Evolutionary conservation across 768 basidiomycete species (phyloP).

Genomic region (Pisolithus microcarpus): DNA sequence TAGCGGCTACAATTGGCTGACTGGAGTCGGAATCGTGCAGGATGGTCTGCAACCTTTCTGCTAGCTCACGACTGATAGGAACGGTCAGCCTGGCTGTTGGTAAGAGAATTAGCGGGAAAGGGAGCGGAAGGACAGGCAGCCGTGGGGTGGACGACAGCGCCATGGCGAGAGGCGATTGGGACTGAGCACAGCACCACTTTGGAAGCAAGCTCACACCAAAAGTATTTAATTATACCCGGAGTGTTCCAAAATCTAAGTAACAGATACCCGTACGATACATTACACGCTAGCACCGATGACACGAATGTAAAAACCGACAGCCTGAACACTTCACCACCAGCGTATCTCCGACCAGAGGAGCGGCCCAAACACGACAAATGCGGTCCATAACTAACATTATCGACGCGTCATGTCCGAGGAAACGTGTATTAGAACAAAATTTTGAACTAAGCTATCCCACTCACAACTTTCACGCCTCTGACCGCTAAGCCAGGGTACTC

Average conservation of each 20-base stretch:
- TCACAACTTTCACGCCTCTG: slow-evolving; percentile 62
- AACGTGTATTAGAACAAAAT: too few relatives aligned
- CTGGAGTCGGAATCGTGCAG: slow-evolving; percentile 58
- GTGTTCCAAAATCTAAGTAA: too few relatives aligned
- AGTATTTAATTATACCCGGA: too few relatives aligned
- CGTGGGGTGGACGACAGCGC: slow-evolving; percentile 28
- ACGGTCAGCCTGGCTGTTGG: slow-evolving; percentile 66
- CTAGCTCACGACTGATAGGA: slow-evolving; percentile 54
- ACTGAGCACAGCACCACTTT: too few relatives aligned
- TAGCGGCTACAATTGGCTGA: slow-evolving; percentile 62
- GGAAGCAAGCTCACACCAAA: too few relatives aligned
- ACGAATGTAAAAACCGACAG: too few relatives aligned
- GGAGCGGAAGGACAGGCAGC: slow-evolving; percentile 63
- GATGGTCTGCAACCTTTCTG: slow-evolving; percentile 58
- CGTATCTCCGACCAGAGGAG: slow-evolving; percentile 82
- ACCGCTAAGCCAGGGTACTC: slow-evolving; percentile 65
- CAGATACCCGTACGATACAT: too few relatives aligned
- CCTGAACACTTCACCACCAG: slow-evolving; percentile 44
- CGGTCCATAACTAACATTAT: slow-evolving; percentile 71
- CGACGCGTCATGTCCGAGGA: background rate
- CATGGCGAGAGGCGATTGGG: background rate
- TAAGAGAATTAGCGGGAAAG: slow-evolving; percentile 66
- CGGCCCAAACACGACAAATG: slow-evolving; percentile 83
- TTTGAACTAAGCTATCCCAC: slow-evolving; percentile 25
- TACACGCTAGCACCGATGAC: too few relatives aligned